Evolutionary conservation across 805 yeast species (phyloP).

Genomic region (Wickerhamiella hasegawae): DNA sequence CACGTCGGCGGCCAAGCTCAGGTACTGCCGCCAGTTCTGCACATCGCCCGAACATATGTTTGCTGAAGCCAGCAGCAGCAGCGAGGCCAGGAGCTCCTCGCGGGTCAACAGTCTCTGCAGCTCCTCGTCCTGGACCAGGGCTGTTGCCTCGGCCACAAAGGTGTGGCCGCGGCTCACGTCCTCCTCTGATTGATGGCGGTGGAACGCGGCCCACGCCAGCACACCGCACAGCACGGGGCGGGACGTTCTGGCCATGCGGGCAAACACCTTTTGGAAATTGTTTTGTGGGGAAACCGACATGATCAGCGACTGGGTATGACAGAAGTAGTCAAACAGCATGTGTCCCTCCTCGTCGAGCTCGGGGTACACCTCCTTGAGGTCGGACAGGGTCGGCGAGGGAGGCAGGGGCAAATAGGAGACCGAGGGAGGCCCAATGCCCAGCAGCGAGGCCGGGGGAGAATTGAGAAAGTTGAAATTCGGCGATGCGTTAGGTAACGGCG

Average conservation of each 20-base stretch:
- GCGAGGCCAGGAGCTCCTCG: slow-evolving; percentile 39
- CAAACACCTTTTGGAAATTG: slow-evolving; percentile 34
- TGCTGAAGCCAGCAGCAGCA: slow-evolving; percentile 58
- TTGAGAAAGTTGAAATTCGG: neutral
- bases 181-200: slow-evolving; percentile 18
- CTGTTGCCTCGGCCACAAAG: slow-evolving; percentile 15
- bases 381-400: neutral
- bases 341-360: slow-evolving; percentile 29
- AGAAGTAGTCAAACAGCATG: slow-evolving; percentile 34
- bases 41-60: slow-evolving; percentile 77
- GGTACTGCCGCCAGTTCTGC: slow-evolving; percentile 51
- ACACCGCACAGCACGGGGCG: slow-evolving; percentile 34
- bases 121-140: slow-evolving; percentile 9
- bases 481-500: neutral
- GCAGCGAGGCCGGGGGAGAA: neutral
- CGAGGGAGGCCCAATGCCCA: neutral
- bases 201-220: slow-evolving; percentile 40
- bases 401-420: neutral
- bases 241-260: slow-evolving; percentile 36
- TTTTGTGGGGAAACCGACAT: slow-evolving; percentile 36
- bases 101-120: slow-evolving; percentile 8
- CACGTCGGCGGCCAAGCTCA: slow-evolving; percentile 49
- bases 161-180: slow-evolving; percentile 18
- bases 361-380: slow-evolving; percentile 6
- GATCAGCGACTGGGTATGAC: slow-evolving; percentile 30